Evolutionary conservation across 805 yeast genomes (phyloP), one percentile per base, ranked within the genome.

Genomic region (Saturnispora bothae): DNA sequence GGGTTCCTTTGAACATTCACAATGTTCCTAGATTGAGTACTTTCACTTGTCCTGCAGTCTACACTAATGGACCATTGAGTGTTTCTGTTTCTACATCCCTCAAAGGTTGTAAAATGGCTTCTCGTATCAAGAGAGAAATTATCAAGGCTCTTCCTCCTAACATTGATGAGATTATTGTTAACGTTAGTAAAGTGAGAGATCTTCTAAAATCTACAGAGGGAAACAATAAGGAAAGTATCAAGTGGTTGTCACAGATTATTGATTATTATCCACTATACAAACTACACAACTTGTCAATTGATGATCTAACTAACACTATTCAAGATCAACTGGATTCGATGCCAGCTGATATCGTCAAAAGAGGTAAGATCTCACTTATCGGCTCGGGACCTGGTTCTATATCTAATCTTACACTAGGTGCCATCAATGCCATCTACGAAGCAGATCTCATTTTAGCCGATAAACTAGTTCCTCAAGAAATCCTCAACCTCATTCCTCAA

Each of bases 371-470:
- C 9, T 73, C 92, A 2, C 65, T 89, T n/a, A 86, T 89, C 15
- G 97, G 97, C 1, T 71, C 95, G 2, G 97, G 97, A 0, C 96
- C 97, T 0, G 97, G 97, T 0, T 74, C 89, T 2, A 71, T 82
- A 0, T 78, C 85, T 1, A 68, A 84, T 53, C 65, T 89, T 17
- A 88, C 96, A 0, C 57, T 83, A 2, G 95, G 92, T 4, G 97
- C 97, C 0, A 55, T 85, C 20, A 73, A 78, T 30, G 85, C 80
- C 28, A 88, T 89, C 21, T 70, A 78, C 44, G 64, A 75, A 0
- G 96, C 96, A 0, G 96, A 89, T 55, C 60, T 83, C 40, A 70
- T 89, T 3, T 63, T 89, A 30, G 94, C 96, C 1, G 97, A 89
- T 56, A 89, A 89, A 53, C 67, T 89, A 19, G 96, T 89, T 0